Conservation (phyloP, 1,284 basidiomycete genomes). For the Cerioporus squamosus region DNA sequence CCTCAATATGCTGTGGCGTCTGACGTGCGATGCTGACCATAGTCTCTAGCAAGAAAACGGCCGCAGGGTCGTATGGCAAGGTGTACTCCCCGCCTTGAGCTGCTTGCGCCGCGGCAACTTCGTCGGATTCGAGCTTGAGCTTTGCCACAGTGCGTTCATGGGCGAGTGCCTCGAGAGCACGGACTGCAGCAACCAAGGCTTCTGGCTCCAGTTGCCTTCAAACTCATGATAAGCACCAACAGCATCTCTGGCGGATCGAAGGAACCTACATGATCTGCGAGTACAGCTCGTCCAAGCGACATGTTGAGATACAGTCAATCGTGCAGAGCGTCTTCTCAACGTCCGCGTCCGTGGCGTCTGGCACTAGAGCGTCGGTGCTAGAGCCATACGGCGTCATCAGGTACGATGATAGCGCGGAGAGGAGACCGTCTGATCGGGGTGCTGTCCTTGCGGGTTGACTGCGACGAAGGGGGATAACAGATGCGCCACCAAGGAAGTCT, state of each 20-base stretch:
- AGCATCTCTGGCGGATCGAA: background rate
- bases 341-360: constrained; percentile 86
- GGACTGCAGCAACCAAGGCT: constrained; percentile 81
- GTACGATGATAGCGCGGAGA: constrained; percentile 96
- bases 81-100: constrained; percentile 46
- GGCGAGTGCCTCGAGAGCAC: constrained; percentile 88
- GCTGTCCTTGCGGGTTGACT: constrained; percentile 69
- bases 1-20: constrained; percentile 77
- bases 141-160: constrained; percentile 84
- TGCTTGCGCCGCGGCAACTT: constrained; percentile 42
- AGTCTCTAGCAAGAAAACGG: constrained; percentile 92
- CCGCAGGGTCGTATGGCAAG: constrained; percentile 92
- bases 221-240: background rate
- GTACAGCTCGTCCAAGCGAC: constrained; percentile 93
- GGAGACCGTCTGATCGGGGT: constrained; percentile 82
- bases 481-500: constrained; percentile 90
- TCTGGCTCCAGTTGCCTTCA: constrained; percentile 76
- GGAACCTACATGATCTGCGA: constrained; percentile 83
- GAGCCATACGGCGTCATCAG: constrained; percentile 92
- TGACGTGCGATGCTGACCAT: constrained; percentile 89
- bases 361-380: constrained; percentile 72
- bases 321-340: constrained; percentile 94
- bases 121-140: constrained; percentile 70
- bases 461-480: constrained; percentile 87
- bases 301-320: constrained; percentile 94